phyloP scores from a whole-genome alignment of 257 asterid species.

The Scutellaria baicalensis region DNA sequence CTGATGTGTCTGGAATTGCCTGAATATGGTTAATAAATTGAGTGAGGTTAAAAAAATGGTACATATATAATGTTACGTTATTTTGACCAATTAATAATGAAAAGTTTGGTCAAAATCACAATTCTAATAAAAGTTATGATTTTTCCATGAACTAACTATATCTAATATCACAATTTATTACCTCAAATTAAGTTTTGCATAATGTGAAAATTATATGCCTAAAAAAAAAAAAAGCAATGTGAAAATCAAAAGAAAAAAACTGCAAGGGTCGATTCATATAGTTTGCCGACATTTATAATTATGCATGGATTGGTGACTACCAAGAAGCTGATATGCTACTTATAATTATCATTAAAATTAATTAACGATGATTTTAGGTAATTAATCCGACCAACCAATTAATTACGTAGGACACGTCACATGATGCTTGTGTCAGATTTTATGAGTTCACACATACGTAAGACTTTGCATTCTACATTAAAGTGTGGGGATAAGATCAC shows the following conservation, averaged over 20 bases:
- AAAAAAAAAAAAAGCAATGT: background rate
- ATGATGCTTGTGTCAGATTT: background rate
- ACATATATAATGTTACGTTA: too few species aligned
- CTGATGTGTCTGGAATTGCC: too few species aligned
- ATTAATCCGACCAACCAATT: background rate
- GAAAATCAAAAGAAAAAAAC: background rate
- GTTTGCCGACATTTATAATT: constrained; percentile 9
- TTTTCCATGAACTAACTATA: too few species aligned
- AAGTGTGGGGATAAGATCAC: constrained; percentile 5
- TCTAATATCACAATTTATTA: background rate
- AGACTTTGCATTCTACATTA: background rate
- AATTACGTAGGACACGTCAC: background rate
- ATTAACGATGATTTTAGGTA: background rate
- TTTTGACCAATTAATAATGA: too few species aligned
- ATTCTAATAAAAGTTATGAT: too few species aligned
- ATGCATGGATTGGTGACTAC: background rate
- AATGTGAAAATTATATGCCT: background rate
- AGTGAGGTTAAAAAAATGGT: too few species aligned
- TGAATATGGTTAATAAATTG: too few species aligned
- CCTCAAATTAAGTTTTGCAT: background rate
- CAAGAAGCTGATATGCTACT: background rate
- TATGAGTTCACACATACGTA: constrained; percentile 18
- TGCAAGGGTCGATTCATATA: background rate
- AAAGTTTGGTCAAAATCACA: too few species aligned
- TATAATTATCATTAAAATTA: background rate